A percentile compares a stretch with the other conserved stretches of the same genome.
Conservation (phyloP, 2,329 filamentous ascomycete genomes). For the Exophiala sp. region DNA sequence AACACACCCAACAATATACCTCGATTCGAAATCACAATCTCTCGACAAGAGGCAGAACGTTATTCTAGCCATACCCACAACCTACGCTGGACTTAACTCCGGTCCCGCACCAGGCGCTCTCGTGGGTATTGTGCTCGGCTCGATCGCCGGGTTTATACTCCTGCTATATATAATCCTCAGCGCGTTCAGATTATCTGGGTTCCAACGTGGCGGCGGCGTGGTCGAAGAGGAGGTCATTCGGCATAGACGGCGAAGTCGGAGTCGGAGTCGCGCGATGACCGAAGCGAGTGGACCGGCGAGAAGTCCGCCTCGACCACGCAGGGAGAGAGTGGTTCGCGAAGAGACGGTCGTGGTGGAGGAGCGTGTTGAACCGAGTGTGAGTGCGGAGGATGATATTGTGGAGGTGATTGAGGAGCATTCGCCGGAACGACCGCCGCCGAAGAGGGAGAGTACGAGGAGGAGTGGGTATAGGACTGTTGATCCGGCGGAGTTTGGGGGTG, state of each 20-base stretch:
- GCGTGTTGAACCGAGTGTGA: conserved; percentile 12
- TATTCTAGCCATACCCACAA: conserved; percentile 55
- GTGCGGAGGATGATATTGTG: conserved; percentile 27
- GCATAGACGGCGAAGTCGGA: conserved; percentile 13
- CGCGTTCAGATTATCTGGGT: conserved; percentile 9
- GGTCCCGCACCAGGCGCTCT: conserved; percentile 49
- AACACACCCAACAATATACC: conserved; percentile 1
- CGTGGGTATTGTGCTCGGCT: conserved; percentile 46
- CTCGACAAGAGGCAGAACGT: conserved; percentile 26
- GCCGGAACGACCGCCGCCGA: conserved; percentile 18
- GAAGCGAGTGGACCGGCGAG: conserved; percentile 8
- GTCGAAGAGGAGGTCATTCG: conserved; percentile 22
- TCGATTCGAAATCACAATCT: conserved; percentile 11
- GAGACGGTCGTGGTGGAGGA: conserved; percentile 24
- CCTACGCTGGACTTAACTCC: conserved; percentile 54
- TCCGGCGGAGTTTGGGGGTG: conserved; percentile 29
- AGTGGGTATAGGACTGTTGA: conserved; percentile 29
- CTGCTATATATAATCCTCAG: conserved; percentile 47
- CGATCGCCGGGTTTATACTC: conserved; percentile 51
- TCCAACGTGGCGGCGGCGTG: conserved; percentile 8
- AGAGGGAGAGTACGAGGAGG: conserved; percentile 14
- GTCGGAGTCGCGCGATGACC: conserved; percentile 6
- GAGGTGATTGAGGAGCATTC: conserved; percentile 31
- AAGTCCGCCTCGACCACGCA: background rate
- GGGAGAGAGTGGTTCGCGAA: conserved; percentile 10